Base-by-base conservation (phyloP, 306 rosid species). In the Quercus suber region DNA sequence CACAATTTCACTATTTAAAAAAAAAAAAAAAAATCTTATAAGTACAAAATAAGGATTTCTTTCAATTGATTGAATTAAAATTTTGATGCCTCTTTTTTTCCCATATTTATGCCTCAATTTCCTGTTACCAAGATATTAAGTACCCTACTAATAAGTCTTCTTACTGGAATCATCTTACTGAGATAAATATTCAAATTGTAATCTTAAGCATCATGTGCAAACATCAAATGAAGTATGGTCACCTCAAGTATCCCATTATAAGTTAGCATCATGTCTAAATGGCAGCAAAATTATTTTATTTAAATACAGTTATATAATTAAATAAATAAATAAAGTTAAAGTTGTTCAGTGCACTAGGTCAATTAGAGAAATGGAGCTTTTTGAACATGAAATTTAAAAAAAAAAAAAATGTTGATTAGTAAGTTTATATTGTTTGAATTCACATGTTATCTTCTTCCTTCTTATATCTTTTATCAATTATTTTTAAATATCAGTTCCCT, bases 1-100 rank as follows among this genome's bases (percentile, higher is more conserved):
- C 78, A 83, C 71, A 55, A 78, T 71, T 56, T 64, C 33, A 30
- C 55, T 23, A 52, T 43, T 37, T 23, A 23, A 23, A 23, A 23
- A 23, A 23, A 45, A 71, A 35, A 37, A 52, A 65, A 71, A 23
- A 49, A 59, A 10, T 1, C 53, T 69, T 63, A 8, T 41, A 41
- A 41, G 11, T 41, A 35, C 11, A 35, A n/a, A 19, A 21, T 23
- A 35, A 68, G 72, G 52, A 27, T 18, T 14, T 35, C 52, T 68
- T 68, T 33, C 12, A 18, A 65, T 65, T 33, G 71, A 6, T 65
- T 8, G 18, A 27, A 30, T 64, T 64, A 64, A 30, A 64, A 64
- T 21, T 60, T 25, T 10, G 31, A 60, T 2, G 31, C 35, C 19
- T 60, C 18, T 25, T 60, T 4, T 5, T 25, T 25, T 11, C 28